Evolutionary conservation across 108 stramenopile genomes (phyloP).

Genomic region (Pseudonitzschia multiseries): DNA sequence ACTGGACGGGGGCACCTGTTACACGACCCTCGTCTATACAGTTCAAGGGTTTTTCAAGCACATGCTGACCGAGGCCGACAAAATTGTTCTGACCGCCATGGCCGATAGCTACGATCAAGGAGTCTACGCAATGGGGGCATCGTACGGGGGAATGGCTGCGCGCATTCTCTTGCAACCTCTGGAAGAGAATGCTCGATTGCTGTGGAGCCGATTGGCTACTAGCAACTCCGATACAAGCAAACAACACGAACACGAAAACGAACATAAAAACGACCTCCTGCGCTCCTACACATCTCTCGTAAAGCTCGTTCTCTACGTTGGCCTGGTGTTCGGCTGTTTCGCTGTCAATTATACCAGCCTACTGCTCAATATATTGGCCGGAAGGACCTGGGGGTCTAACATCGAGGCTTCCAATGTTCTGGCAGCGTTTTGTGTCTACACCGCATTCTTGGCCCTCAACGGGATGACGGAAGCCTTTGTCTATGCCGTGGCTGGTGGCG

Average conservation of each 20-base stretch:
- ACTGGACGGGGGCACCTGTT: constrained; percentile 48
- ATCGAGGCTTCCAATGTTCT: constrained; percentile 68
- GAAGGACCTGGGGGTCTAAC: constrained; percentile 69
- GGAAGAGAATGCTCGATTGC: constrained; percentile 86
- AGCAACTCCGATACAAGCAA: constrained; percentile 7
- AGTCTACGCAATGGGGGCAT: constrained; percentile 79
- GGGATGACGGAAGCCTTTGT: constrained; percentile 96
- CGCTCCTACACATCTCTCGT: constrained; percentile 61
- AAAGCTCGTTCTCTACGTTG: constrained; percentile 73
- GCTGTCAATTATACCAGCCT: constrained; percentile 80
- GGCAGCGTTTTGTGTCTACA: constrained; percentile 91
- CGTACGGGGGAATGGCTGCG: constrained; percentile 76
- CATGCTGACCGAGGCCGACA: constrained; percentile 83
- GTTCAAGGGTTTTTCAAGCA: constrained; percentile 87
- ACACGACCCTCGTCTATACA: constrained; percentile 61
- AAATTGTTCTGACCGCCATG: constrained; percentile 59
- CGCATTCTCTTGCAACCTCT: constrained; percentile 85
- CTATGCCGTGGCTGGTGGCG: constrained; percentile 58
- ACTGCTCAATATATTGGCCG: constrained; percentile 67
- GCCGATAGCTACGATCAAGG: constrained; percentile 79
- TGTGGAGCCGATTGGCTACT: constrained; percentile 63
- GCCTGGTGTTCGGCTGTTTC: constrained; percentile 67
- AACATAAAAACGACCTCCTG: constrained; percentile 18
- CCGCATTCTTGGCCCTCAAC: constrained; percentile 87
- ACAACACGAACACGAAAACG: neutral